Evolutionary conservation across 371 early-diverging fungal species (phyloP), one percentile per base, ranked within the genome.

Genomic region (Rhizopus sp.): DNA sequence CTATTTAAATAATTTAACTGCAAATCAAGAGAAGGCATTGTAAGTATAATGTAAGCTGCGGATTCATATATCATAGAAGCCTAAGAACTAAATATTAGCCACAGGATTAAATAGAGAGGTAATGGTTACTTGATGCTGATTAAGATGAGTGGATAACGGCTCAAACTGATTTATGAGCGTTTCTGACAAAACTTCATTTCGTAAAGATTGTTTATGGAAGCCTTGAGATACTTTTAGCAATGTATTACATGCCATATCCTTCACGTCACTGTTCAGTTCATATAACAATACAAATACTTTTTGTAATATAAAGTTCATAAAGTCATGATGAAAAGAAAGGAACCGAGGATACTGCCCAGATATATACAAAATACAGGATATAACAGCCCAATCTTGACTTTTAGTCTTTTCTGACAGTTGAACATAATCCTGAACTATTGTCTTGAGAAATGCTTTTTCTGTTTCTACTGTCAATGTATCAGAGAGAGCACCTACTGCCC

Each of bases 221-320:
- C 94, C 94, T 64, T 93, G 91, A 8, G 93, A 82, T 59, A 99
- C 95, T 64, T 94, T 97, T 49, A 95, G 88, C 69, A 99, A 95
- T 3, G 98, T 94, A 74, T 99, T 97, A 70, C 99, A 98, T 5
- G 99, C 99, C 99, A 99, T 99, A 64, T 99, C 99, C 69, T 94
- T 93, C 7, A 99, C 92, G 70, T 96, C 95, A 93, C 67, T 97
- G 94, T 49, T n/a, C 10, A 85, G 69, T 70, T 96, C 97, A 62
- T 95, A 93, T 95, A 99, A 94, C 75, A 98, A 99, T 69, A 94
- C 95, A 68, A 98, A 94, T 31, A 98, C 80, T 71, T 97, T 99
- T 80, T 94, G 93, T 57, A 97, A 88, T 9, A 98, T 94, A 2
- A 98, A 93, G 72, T 93, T 96, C 60, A 97, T 78, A 75, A 99